These are phyloP conservation scores for Chalaropsis thielavioides DNA, from an alignment of 2,329 filamentous ascomycete species.

Conservation along the genomic window DNA sequence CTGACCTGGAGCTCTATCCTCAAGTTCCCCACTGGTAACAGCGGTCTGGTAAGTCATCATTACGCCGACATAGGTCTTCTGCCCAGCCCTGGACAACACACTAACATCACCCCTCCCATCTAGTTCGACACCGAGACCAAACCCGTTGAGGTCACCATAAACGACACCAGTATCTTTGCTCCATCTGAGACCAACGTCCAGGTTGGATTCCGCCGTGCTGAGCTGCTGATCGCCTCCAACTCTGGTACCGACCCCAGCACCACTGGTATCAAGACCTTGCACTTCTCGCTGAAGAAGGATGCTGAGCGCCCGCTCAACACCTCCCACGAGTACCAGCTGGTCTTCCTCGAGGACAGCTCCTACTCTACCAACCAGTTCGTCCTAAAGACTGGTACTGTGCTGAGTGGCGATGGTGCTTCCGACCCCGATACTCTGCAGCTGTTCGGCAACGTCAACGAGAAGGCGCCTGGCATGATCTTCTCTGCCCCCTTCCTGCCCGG, in stretches of 20 bases:
- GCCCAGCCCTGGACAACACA: neutral
- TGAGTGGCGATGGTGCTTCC: slow-evolving; percentile 25
- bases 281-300: slow-evolving; percentile 45
- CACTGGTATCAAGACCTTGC: slow-evolving; percentile 43
- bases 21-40: slow-evolving; percentile 28
- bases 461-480: slow-evolving; percentile 35
- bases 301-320: slow-evolving; percentile 37
- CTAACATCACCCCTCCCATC: slow-evolving; percentile 1
- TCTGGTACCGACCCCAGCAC: slow-evolving; percentile 37
- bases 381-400: slow-evolving; percentile 41
- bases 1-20: slow-evolving; percentile 38
- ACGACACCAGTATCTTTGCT: slow-evolving; percentile 45
- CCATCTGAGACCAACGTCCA: slow-evolving; percentile 35
- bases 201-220: slow-evolving; percentile 45
- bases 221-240: slow-evolving; percentile 38
- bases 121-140: slow-evolving; percentile 32
- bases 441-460: slow-evolving; percentile 34
- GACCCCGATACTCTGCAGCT: slow-evolving; percentile 32
- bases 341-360: slow-evolving; percentile 34
- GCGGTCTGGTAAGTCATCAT: slow-evolving; percentile 27
- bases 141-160: slow-evolving; percentile 41
- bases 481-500: slow-evolving; percentile 34
- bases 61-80: slow-evolving; percentile 1
- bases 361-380: slow-evolving; percentile 38
- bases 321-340: slow-evolving; percentile 46